These are phyloP conservation scores for Flaveria sonorensis DNA, from an alignment of 129 eudicot species.

Conservation along the genomic window DNA sequence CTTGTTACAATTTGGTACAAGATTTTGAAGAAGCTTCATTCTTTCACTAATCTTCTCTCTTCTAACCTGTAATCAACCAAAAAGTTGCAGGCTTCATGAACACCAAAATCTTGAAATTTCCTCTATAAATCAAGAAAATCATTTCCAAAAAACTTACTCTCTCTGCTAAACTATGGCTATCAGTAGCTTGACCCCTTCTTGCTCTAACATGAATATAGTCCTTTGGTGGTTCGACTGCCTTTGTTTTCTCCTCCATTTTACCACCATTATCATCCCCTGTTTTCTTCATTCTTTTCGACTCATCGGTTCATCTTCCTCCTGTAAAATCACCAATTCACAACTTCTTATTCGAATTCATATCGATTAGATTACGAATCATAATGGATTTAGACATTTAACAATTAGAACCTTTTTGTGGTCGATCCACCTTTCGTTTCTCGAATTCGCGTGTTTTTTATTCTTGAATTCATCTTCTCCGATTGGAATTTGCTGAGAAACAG, in stretches of 20 bases:
- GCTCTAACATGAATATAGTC: constrained; percentile 74
- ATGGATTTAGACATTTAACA: neutral
- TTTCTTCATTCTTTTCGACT: constrained; percentile 57
- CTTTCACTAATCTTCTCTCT: constrained; percentile 90
- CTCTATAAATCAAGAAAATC: neutral
- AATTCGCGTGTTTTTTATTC: constrained; percentile 40
- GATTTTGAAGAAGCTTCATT: constrained; percentile 96
- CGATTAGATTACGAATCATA: neutral
- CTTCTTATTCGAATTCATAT: neutral
- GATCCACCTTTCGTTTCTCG: constrained; percentile 67
- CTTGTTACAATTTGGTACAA: constrained; percentile 96
- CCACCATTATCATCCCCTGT: constrained; percentile 26
- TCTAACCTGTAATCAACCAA: constrained; percentile 56
- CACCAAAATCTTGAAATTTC: constrained; percentile 4
- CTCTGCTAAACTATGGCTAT: constrained; percentile 96
- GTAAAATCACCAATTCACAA: neutral
- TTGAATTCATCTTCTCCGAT: constrained; percentile 28
- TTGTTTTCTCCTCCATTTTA: constrained; percentile 47
- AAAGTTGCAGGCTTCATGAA: neutral
- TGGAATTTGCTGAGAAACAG: constrained; percentile 44
- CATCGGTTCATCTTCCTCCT: constrained; percentile 55
- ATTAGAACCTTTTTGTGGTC: constrained; percentile 35
- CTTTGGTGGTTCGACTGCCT: constrained; percentile 37
- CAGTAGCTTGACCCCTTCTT: constrained; percentile 98
- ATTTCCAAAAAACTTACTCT: constrained; percentile 52